Base-by-base conservation (phyloP, 768 basidiomycete species). In the Porphyrellus cyaneotinctus region DNA sequence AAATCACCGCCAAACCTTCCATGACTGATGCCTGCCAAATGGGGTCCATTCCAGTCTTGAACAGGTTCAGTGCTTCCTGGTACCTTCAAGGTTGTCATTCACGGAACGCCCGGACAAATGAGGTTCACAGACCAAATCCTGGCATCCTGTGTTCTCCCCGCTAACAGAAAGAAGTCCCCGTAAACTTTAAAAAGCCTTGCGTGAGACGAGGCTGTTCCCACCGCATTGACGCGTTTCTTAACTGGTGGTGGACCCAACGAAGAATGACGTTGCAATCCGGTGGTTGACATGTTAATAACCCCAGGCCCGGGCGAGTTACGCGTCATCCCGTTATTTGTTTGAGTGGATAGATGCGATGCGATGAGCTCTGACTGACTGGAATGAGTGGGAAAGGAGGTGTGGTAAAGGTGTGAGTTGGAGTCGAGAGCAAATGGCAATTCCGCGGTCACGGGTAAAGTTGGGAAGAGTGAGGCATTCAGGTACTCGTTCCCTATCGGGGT, bases 21-120 rank as follows among this genome's bases (percentile, higher is more conserved):
- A 91, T 73, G 0, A 86, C 84, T 13, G 87, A 84, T 0, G 91
- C 95, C 66, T 94, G 88, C 95, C 95, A 99, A 24, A 88, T 75
- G 22, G 80, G 70, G 68, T 97, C 95, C 50, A 83, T 81, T 9
- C 82, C 77, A 2, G 75, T 75, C 68, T 86, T 89, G 60, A 92
- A 84, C n/a, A 89, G 66, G 30, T 78, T 78, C 17, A 92, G 71
- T 13, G 93, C 87, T 73, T 98, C 94, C 47, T 83, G 80, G 69
- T 93, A 98, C 83, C 90, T 92, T 62, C 30, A 53, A 49, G 60
- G 46, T 53, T 56, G 58, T 60, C 51, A 60, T 58, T 58, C 59
- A 51, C 47, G 46, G 53, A 45, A 51, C 33, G 26, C 20, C 8
- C 22, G 28, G 33, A 42, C 28, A 51, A 54, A 45, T 60, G 36